phyloP scores from a whole-genome alignment of 1,284 basidiomycete species.

The Gomphus bonarii region DNA sequence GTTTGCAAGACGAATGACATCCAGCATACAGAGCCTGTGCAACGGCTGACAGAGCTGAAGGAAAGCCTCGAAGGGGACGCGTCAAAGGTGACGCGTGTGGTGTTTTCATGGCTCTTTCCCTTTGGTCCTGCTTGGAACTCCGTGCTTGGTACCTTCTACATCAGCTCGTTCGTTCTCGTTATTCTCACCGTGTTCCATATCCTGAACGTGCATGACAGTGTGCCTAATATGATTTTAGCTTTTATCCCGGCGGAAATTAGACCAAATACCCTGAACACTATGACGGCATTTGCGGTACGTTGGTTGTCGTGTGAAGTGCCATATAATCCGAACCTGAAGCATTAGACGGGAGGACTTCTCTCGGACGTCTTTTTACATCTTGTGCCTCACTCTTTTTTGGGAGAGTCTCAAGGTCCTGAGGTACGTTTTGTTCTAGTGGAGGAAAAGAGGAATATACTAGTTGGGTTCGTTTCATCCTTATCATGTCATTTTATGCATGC shows the following conservation, averaged over 20 bases:
- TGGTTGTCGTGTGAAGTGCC: constrained; percentile 9
- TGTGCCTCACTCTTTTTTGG: constrained; percentile 83
- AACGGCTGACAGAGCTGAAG: constrained; percentile 50
- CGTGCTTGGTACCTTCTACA: constrained; percentile 86
- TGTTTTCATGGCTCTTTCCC: constrained; percentile 74
- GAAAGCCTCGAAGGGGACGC: constrained; percentile 45
- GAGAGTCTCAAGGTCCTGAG: constrained; percentile 62
- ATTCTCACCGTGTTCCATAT: constrained; percentile 11
- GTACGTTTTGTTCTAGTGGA: constrained; percentile 74
- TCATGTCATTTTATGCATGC: constrained; percentile 13
- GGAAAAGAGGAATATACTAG: constrained; percentile 80
- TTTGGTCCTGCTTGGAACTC: constrained; percentile 85
- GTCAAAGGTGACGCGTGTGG: constrained; percentile 63
- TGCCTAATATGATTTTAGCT: constrained; percentile 86
- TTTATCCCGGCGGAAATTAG: constrained; percentile 83
- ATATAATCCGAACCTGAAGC: constrained; percentile 19
- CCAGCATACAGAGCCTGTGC: constrained; percentile 34
- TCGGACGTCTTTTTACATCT: constrained; percentile 88
- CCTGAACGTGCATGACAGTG: constrained; percentile 30
- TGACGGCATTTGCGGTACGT: constrained; percentile 78
- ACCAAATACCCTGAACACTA: constrained; percentile 75
- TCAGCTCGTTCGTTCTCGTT: constrained; percentile 65
- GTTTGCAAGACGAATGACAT: constrained; percentile 26
- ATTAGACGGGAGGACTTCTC: constrained; percentile 75
- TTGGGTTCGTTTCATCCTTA: constrained; percentile 45